phyloP scores from a whole-genome alignment of 2,329 filamentous ascomycete genomes.

The Aspergillus ruber region DNA sequence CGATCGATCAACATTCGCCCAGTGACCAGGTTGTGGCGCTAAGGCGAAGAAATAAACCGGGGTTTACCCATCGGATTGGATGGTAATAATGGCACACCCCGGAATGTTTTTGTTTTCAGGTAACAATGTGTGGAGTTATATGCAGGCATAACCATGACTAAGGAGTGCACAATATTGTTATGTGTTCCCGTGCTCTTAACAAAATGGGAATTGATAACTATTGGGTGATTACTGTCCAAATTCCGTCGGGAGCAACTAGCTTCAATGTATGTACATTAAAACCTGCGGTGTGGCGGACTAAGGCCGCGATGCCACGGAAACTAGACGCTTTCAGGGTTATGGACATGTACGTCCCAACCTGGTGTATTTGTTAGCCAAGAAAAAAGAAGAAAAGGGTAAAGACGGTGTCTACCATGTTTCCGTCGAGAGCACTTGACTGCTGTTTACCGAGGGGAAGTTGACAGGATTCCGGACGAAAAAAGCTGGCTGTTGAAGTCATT shows the following conservation, averaged over 20 bases:
- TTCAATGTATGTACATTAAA: conserved; percentile 35
- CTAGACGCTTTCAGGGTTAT: conserved; percentile 55
- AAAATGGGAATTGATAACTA: too few species aligned
- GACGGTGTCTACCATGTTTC: conserved; percentile 43
- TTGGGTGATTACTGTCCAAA: too few species aligned
- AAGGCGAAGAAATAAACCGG: too few species aligned
- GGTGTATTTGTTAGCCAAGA: conserved; percentile 6
- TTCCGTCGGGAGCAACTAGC: conserved; percentile 34
- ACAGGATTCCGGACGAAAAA: conserved; percentile 42
- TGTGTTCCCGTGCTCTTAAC: too few species aligned
- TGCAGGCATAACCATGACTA: too few species aligned
- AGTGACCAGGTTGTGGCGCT: too few species aligned
- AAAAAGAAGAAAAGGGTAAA: not conserved
- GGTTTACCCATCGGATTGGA: too few species aligned
- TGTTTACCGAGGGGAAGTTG: conserved; percentile 38
- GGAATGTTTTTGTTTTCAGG: too few species aligned
- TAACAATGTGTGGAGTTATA: too few species aligned
- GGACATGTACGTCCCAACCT: conserved; percentile 57
- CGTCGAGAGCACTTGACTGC: conserved; percentile 60
- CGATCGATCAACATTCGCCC: too few species aligned
- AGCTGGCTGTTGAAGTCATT: conserved; percentile 23
- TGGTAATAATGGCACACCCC: too few species aligned
- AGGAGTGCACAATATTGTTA: too few species aligned
- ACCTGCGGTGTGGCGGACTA: conserved; percentile 48
- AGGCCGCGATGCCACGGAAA: conserved; percentile 48